These are phyloP conservation scores for Pecoramyces ruminantium DNA, from an alignment of 192 early-diverging fungal genomes.

Conservation along the genomic window DNA sequence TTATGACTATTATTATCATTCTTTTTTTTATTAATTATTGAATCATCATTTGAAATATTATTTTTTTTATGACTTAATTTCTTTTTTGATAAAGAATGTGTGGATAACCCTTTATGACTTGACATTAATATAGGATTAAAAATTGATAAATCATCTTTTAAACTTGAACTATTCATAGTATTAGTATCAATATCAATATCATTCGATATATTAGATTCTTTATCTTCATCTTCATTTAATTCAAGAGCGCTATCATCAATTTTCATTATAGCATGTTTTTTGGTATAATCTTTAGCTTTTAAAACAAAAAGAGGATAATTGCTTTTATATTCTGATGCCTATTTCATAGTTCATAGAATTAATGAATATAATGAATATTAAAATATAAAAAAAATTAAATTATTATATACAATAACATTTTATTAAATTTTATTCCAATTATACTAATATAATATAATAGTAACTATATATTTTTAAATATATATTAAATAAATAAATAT, in stretches of 20 bases:
- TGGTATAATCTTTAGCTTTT: not conserved
- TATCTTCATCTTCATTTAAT: too few species aligned
- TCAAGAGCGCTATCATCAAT: not conserved
- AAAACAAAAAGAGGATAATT: not conserved
- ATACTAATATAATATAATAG: too few species aligned
- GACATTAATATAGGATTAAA: not conserved
- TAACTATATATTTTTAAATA: too few species aligned
- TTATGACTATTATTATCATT: too few species aligned
- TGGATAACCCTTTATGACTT: not conserved
- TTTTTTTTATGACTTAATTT: not conserved
- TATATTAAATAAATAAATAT: too few species aligned
- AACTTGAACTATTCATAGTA: not conserved
- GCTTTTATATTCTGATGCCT: not conserved
- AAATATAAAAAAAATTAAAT: too few species aligned
- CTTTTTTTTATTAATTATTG: too few species aligned
- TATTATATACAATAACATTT: too few species aligned
- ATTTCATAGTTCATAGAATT: too few species aligned
- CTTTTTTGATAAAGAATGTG: not conserved
- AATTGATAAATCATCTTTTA: not conserved
- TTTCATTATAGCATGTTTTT: not conserved
- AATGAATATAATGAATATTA: too few species aligned
- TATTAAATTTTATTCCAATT: too few species aligned
- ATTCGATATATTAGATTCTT: too few species aligned
- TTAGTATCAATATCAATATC: not conserved
- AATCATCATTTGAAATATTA: not conserved